These are phyloP conservation scores for Boletellus ananas DNA, from an alignment of 768 basidiomycete species.

Conservation along the genomic window DNA sequence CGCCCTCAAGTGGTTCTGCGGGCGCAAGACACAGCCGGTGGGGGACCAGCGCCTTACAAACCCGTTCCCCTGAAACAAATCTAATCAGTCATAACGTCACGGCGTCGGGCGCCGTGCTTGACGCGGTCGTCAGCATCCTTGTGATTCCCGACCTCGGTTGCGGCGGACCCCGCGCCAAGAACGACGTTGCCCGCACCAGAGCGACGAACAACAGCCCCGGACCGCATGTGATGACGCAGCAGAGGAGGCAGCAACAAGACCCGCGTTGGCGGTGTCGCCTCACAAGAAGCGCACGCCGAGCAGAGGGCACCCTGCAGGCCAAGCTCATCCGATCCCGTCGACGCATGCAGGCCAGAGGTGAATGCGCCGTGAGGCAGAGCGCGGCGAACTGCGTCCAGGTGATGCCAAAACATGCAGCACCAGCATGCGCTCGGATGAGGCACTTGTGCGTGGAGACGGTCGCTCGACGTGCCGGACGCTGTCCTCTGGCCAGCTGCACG, in stretches of 20 bases:
- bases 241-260: neutral
- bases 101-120: no score
- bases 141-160: neutral
- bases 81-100: neutral
- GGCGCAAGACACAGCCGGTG: no score
- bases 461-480: neutral
- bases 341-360: neutral
- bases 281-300: neutral
- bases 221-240: neutral
- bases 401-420: conserved; percentile 24
- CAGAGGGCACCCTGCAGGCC: no score
- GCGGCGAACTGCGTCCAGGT: conserved; percentile 2
- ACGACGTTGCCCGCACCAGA: neutral
- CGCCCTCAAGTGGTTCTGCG: no score
- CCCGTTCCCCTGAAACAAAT: neutral
- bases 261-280: neutral
- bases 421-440: conserved; percentile 17
- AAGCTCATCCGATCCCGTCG: neutral
- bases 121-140: neutral
- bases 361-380: neutral
- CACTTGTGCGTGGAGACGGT: neutral
- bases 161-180: neutral
- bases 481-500: no score
- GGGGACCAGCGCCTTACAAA: neutral
- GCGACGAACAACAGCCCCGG: neutral